phyloP scores from a whole-genome alignment of 169 alveolate species.

The Theileria equi region DNA sequence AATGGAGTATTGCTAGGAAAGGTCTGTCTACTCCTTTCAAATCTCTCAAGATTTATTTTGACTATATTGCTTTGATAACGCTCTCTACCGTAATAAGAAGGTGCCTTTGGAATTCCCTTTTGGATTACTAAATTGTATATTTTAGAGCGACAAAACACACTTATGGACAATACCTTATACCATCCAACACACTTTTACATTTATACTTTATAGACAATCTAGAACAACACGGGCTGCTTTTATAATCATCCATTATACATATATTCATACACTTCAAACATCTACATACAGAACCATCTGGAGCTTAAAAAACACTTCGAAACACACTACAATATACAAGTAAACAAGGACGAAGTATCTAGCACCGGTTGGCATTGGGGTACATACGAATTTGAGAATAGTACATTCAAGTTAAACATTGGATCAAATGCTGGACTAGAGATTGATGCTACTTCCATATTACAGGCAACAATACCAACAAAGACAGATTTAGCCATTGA shows the following conservation, averaged over 20 bases:
- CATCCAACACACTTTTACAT: too few relatives aligned
- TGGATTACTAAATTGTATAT: too few relatives aligned
- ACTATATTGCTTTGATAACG: too few relatives aligned
- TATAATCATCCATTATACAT: not conserved
- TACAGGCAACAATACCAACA: constrained; percentile 80
- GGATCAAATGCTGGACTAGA: constrained; percentile 76
- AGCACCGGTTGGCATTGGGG: constrained; percentile 90
- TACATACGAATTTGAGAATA: constrained; percentile 76
- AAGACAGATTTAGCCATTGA: constrained; percentile 86
- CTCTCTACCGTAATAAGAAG: too few relatives aligned
- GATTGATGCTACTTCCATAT: constrained; percentile 76
- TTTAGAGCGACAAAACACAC: too few relatives aligned
- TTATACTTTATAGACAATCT: too few relatives aligned
- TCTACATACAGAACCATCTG: constrained; percentile 19
- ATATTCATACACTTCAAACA: not conserved
- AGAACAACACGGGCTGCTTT: too few relatives aligned
- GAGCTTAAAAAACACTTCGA: constrained; percentile 83
- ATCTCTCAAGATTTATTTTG: too few relatives aligned
- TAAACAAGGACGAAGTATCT: constrained; percentile 65
- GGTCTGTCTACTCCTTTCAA: too few relatives aligned
- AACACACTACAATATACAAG: constrained; percentile 71
- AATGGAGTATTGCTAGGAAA: too few relatives aligned
- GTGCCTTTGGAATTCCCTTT: too few relatives aligned
- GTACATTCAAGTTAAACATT: constrained; percentile 65
- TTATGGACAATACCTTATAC: too few relatives aligned